Percentiles rank a stretch among this genome's conserved stretches.
Evolutionary conservation across 176 grass and related monocot species (phyloP).

Genomic region (Avena atlantica): DNA sequence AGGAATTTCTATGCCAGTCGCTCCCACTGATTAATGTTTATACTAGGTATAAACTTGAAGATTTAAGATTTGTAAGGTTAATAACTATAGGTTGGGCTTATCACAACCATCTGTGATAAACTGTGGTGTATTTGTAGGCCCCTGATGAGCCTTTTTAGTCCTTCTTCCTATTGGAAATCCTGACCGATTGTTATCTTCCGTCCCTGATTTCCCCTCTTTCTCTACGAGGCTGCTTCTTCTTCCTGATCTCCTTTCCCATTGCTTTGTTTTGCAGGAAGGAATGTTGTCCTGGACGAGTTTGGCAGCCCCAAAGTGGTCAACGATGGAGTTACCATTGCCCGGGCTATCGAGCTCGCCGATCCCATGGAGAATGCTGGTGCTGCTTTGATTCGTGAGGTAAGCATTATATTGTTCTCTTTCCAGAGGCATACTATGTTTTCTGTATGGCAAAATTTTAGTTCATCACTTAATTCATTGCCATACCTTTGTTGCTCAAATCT

Average conservation of each 20-base stretch:
- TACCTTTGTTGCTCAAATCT: not conserved
- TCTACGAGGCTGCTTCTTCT: not conserved
- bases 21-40: not conserved
- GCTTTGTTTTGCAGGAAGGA: constrained; percentile 61
- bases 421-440: not conserved
- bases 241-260: not conserved
- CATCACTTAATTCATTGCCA: not conserved
- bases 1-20: not conserved
- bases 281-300: constrained; percentile 94
- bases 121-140: not conserved
- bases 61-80: not conserved
- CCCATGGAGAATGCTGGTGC: constrained; percentile 95
- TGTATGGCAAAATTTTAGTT: not conserved
- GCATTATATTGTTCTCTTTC: not conserved
- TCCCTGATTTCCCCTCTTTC: too few species aligned
- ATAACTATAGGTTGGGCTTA: not conserved
- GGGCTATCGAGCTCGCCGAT: constrained; percentile 89
- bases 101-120: not conserved
- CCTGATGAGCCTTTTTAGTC: not conserved
- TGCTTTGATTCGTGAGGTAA: constrained; percentile 84
- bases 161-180: not conserved
- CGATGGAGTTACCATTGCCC: constrained; percentile 88
- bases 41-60: not conserved
- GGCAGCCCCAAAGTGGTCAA: constrained; percentile 90
- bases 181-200: not conserved